Evolutionary conservation across 768 basidiomycete species (phyloP), one percentile per base, ranked within the genome.

Genomic region (Neoboletus brunneissimus): DNA sequence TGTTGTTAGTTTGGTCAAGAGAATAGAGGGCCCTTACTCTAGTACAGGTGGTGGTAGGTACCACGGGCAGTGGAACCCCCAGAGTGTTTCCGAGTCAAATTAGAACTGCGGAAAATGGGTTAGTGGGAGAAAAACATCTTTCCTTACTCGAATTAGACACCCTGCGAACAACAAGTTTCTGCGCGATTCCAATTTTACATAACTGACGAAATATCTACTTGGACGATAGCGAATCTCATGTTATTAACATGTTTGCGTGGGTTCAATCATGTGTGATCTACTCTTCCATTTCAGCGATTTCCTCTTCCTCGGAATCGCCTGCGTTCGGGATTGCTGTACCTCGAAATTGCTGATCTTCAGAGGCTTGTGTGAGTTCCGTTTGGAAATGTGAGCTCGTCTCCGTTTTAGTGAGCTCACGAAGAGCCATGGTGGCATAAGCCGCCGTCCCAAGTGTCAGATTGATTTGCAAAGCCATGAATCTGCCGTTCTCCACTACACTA

Each of bases 371-470:
- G 58, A 94, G 78, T 61, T 76, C 76, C n/a, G 81, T 89, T 68
- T 97, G 95, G 74, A 86, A 87, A 65, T 94, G 93, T 40, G 93
- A 88, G 69, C 92, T 94, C 20, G 95, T 98, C 66, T 98, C 94
- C 34, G 89, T 91, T 76, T 96, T 98, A 15, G 94, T 94, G 43
- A 97, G 84, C 74, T 97, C 94, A 41, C 94, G 84, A 62, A 99
- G 72, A 4, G 95, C 96, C 97, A 99, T 99, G 2, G 97, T 99
- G 2, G 97, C 97, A 72, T 98, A 99, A 5, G 93, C 88, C 0
- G 93, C 90, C 8, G 93, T 92, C 15, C 91, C 93, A 16, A 99
- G 81, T n/a, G 80, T 84, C 52, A 98, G 73, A 38, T 86, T 75
- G 58, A 99, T 84, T 66, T 95, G 94, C 35, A 99, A 75, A 5